Evolutionary conservation across 2,329 filamentous ascomycete genomes (phyloP), one percentile per base, ranked within the genome.

Genomic region (Neonectria hederae): DNA sequence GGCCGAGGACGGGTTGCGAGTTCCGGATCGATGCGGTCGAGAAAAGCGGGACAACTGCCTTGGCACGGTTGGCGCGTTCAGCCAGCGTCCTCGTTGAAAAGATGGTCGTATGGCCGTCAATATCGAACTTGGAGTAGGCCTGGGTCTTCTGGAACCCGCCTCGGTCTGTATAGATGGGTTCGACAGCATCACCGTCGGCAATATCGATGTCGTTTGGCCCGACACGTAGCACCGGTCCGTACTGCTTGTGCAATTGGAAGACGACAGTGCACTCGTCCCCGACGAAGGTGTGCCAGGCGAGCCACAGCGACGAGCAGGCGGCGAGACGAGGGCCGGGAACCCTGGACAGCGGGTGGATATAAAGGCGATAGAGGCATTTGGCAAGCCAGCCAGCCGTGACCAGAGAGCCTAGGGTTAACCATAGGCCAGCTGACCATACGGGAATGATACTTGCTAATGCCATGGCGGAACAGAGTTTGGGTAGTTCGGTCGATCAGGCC

Each of bases 111-210:
- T 84, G 83, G 1, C 83, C 84, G 66, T 87, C 86, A 19, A 87
- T 84, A 62, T 87, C 83, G 68, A 88, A 88, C 66, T 88, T 88
- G 0, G 75, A 73, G 70, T 88, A 88, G 62, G 79, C 83, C 0
- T 73, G 68, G 1, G 83, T 79, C 70, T 89, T 88, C 0, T 75
- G 72, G 57, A 88, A 87, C 1, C 86, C 86, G 4, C 86, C 85
- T 40, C 77, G 81, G 3, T 79, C 76, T 13, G 82, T 72, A 71
- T 89, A 88, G 32, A 88, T 85, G 2, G 82, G 76, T 0, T 79
- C 75, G 24, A 86, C 69, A 1, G 82, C 84, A 17, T 76, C 77
- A 10, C 80, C 80, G 53, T 83, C 81, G 8, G 80, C 72, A 54
- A 85, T 79, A 58, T 81, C 77, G 42, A 82, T 70, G 26, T 77